phyloP scores from a whole-genome alignment of 805 yeast species.

The Starmerella scarabaei region DNA sequence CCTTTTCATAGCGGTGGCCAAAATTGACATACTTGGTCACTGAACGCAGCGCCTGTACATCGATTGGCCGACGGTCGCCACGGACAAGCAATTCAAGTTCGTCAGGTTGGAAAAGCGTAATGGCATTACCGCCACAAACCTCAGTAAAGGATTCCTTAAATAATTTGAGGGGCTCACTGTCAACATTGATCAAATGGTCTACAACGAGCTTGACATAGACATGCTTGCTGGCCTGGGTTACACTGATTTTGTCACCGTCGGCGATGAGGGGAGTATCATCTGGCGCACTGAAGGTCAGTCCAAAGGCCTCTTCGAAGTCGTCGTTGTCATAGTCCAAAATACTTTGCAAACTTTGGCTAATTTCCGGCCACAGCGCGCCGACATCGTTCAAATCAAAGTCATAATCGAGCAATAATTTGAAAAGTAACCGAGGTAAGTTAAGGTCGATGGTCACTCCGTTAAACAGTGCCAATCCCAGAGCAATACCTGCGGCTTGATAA shows the following conservation, averaged over 20 bases:
- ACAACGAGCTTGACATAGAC: slow-evolving; percentile 53
- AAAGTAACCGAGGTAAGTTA: slow-evolving; percentile 60
- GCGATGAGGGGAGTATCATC: slow-evolving; percentile 46
- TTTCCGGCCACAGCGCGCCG: slow-evolving; percentile 51
- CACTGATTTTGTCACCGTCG: slow-evolving; percentile 44
- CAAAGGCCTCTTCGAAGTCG: slow-evolving; percentile 38
- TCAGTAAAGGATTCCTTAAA: slow-evolving; percentile 59
- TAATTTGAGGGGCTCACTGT: slow-evolving; percentile 37
- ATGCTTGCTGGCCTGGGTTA: slow-evolving; percentile 45
- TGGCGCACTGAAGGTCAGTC: slow-evolving; percentile 52
- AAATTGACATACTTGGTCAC: slow-evolving; percentile 69
- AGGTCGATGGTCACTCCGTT: slow-evolving; percentile 79
- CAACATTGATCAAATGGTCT: slow-evolving; percentile 38
- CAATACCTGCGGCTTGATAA: slow-evolving; percentile 70
- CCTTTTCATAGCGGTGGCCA: slow-evolving; percentile 28
- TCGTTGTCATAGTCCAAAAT: slow-evolving; percentile 34
- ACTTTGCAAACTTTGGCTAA: slow-evolving; percentile 40
- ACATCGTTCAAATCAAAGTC: slow-evolving; percentile 52
- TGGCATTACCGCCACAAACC: slow-evolving; percentile 69
- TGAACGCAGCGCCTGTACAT: slow-evolving; percentile 50
- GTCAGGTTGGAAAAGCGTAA: slow-evolving; percentile 65
- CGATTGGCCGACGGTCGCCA: slow-evolving; percentile 62
- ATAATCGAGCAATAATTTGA: slow-evolving; percentile 53
- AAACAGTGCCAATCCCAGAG: slow-evolving; percentile 79
- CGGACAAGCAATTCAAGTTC: slow-evolving; percentile 70